Base-by-base conservation (phyloP, 768 basidiomycete species). In the Galerina sulciceps region DNA sequence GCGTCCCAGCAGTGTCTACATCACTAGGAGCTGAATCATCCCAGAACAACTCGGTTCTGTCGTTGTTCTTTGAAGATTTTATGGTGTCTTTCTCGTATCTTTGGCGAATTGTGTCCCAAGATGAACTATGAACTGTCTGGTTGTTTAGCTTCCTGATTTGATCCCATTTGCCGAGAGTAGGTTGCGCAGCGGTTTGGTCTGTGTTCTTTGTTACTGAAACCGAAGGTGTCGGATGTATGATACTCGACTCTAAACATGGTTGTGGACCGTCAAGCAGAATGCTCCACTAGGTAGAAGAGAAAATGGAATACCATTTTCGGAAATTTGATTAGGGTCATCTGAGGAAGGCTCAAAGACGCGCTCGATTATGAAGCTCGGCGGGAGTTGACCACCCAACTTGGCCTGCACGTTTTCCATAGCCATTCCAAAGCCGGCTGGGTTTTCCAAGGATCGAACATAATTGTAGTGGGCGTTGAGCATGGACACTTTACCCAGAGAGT, bases 71-170 rank as follows among this genome's bases (percentile, higher is more conserved):
- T 47, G 44, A 34, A 43, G 63, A 40, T 48, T 62, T 65, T 2
- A 76, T 55, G 55, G 72, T 58, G 9, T 65, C 56, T 59, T 74
- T 78, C 67, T 82, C 81, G 60, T 87, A 79, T 46, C 75, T 77
- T 67, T 89, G 86, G 34, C 90, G 84, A 18, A 91, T 75, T 22
- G 73, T 69, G 64, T 91, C 90, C 90, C 90, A 91, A 3, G 87
- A 77, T 17, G 90, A 90, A 37, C 70, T 77, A 14, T 72, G 57
- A 31, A 71, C 74, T 17, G 75, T 71, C 14, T 73, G 75, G 46
- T 68, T 61, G 58, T 87, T 87, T 34, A 75, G 81, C 43, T 76
- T 74, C 53, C 89, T 85, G 46, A 91, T 86, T 60, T 86, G 81
- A 35, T 89, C 87, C 90, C 90, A 91, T 59, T 76, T 82, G 51